phyloP scores from a whole-genome alignment of 352 stramenopile genomes.

The Globisporangium lucens region DNA sequence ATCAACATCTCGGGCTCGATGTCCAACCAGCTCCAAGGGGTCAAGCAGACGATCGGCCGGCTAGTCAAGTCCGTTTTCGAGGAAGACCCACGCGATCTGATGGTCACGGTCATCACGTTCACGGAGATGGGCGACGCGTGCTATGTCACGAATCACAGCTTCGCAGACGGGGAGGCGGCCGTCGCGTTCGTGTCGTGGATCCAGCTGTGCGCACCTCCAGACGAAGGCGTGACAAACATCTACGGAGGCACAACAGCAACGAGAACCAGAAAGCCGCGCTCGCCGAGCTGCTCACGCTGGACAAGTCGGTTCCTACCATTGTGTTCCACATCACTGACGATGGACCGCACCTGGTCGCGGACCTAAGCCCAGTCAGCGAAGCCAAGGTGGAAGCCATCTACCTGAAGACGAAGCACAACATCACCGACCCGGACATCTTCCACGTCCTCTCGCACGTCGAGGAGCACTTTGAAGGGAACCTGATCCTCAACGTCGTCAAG shows the following conservation, averaged over 20 bases:
- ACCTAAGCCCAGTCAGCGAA: slow-evolving; percentile 27
- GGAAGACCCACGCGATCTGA: slow-evolving; percentile 38
- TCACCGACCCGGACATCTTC: slow-evolving; percentile 56
- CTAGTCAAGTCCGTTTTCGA: slow-evolving; percentile 54
- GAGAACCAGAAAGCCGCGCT: slow-evolving; percentile 73
- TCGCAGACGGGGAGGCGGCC: slow-evolving; percentile 41
- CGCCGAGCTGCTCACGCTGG: slow-evolving; percentile 44
- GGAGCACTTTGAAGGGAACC: slow-evolving; percentile 44
- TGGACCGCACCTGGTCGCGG: slow-evolving; percentile 41
- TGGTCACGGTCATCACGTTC: slow-evolving; percentile 75
- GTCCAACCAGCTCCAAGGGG: slow-evolving; percentile 41
- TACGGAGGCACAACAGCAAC: slow-evolving; percentile 38
- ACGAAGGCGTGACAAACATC: slow-evolving; percentile 31
- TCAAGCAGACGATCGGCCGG: slow-evolving; percentile 49
- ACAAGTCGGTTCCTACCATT: slow-evolving; percentile 50
- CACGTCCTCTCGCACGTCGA: slow-evolving; percentile 41
- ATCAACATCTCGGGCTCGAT: slow-evolving; percentile 76
- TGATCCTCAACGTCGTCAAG: slow-evolving; percentile 67
- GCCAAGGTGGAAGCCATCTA: slow-evolving; percentile 37
- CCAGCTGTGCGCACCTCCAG: slow-evolving; percentile 43
- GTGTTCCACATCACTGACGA: slow-evolving; percentile 71
- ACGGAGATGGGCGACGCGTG: slow-evolving; percentile 45
- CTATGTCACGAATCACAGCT: slow-evolving; percentile 59
- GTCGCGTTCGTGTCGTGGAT: slow-evolving; percentile 37
- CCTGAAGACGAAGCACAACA: slow-evolving; percentile 42